Conservation (phyloP, 2,329 filamentous ascomycete species). For the Botrytis aclada region DNA sequence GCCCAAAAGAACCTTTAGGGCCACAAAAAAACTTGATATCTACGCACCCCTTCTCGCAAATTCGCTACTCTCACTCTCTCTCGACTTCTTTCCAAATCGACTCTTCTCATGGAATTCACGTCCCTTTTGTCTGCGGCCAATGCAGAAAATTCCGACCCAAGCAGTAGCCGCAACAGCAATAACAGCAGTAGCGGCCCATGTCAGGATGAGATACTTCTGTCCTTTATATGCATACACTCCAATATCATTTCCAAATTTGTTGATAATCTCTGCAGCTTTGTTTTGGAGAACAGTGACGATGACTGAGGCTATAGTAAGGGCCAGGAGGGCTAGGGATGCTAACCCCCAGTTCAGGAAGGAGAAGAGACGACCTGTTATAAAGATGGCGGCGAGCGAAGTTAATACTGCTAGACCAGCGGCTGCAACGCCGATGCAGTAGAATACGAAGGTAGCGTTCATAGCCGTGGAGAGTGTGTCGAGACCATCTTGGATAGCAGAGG, state of each 20-base stretch:
- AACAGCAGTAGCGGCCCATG: constrained; percentile 53
- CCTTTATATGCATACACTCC: constrained; percentile 44
- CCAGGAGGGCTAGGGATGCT: constrained; percentile 46
- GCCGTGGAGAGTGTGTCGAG: constrained; percentile 50
- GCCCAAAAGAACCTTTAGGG: background rate
- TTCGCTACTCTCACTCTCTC: constrained; percentile 7
- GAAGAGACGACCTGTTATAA: constrained; percentile 43
- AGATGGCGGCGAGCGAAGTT: constrained; percentile 44
- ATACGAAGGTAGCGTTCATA: constrained; percentile 51
- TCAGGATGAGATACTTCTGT: constrained; percentile 54
- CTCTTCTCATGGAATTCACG: constrained; percentile 33
- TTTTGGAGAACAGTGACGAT: constrained; percentile 63
- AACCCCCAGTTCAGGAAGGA: constrained; percentile 50
- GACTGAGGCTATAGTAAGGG: constrained; percentile 70
- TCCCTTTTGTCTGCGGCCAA: constrained; percentile 28
- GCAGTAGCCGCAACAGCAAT: constrained; percentile 40
- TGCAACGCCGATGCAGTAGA: constrained; percentile 57
- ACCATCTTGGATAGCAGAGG: constrained; percentile 51
- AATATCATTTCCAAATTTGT: constrained; percentile 36
- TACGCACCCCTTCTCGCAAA: constrained; percentile 5
- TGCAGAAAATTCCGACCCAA: constrained; percentile 35
- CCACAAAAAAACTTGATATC: background rate
- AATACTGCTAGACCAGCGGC: constrained; percentile 51
- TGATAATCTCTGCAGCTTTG: constrained; percentile 51
- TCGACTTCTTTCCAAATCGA: background rate